phyloP scores from a whole-genome alignment of 345 rosid species.

The Rhodamnia rubescens region DNA sequence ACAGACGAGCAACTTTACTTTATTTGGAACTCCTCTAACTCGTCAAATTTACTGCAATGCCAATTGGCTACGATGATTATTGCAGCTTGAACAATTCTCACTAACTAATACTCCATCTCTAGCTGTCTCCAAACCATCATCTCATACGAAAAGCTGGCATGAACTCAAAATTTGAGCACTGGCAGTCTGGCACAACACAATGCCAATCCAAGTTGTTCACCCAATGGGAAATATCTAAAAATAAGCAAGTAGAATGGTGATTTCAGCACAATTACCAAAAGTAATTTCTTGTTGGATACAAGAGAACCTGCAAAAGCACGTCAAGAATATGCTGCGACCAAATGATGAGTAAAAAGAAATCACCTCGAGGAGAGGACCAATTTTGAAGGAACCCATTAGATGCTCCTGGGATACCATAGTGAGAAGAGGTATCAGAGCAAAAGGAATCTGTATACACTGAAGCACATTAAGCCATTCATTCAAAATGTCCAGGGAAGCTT shows the following conservation, averaged over 20 bases:
- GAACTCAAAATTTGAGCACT: background rate
- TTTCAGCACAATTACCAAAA: background rate
- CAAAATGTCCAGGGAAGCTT: slow-evolving; percentile 67
- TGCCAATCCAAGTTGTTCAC: background rate
- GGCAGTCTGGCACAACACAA: background rate
- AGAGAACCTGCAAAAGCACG: background rate
- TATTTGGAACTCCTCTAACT: background rate
- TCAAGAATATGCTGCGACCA: background rate
- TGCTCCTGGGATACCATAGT: slow-evolving; percentile 78
- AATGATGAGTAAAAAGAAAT: background rate
- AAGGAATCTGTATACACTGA: slow-evolving; percentile 93
- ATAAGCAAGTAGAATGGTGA: background rate
- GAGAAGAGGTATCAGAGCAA: slow-evolving; percentile 86
- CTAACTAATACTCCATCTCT: background rate
- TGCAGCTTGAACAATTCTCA: background rate
- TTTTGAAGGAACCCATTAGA: slow-evolving; percentile 74
- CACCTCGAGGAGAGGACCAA: slow-evolving; percentile 70
- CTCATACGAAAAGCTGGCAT: background rate
- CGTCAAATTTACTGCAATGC: background rate
- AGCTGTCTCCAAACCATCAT: background rate
- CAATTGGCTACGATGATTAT: background rate
- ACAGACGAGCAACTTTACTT: background rate
- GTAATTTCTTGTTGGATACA: background rate
- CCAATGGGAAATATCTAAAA: background rate
- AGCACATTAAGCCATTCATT: slow-evolving; percentile 98